phyloP scores from a whole-genome alignment of 768 basidiomycete species.

The Amanita muscaria region DNA sequence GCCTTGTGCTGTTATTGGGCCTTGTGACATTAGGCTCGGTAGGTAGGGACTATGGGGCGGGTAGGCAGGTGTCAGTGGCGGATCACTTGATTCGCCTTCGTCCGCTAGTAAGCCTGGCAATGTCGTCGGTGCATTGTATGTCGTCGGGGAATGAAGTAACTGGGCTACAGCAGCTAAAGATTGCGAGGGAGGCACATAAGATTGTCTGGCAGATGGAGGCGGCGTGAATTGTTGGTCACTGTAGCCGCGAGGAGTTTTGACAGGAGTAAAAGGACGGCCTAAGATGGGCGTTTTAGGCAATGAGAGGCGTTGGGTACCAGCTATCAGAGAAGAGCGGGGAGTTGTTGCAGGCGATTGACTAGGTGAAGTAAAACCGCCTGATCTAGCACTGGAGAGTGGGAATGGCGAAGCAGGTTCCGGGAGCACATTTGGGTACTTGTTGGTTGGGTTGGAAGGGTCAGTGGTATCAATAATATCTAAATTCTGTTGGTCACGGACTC shows the following conservation, averaged over 20 bases:
- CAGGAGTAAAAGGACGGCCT: neutral
- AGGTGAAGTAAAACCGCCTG: slow-evolving; percentile 14
- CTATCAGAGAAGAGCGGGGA: slow-evolving; percentile 32
- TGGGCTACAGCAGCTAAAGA: slow-evolving; percentile 21
- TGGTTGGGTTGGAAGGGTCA: slow-evolving; percentile 25
- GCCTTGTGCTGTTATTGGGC: slow-evolving; percentile 42
- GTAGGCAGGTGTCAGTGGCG: slow-evolving; percentile 59
- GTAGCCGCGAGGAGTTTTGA: slow-evolving; percentile 10
- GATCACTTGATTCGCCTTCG: slow-evolving; percentile 7
- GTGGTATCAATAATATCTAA: slow-evolving; percentile 23
- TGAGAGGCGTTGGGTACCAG: slow-evolving; percentile 54
- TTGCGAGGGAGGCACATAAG: slow-evolving; percentile 26
- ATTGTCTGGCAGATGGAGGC: slow-evolving; percentile 21
- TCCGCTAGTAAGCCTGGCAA: slow-evolving; percentile 13
- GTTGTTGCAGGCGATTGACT: slow-evolving; percentile 10
- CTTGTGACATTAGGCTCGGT: slow-evolving; percentile 47
- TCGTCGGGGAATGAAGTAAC: slow-evolving; percentile 43
- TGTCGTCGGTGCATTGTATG: slow-evolving; percentile 32
- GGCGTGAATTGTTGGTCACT: slow-evolving; percentile 13
- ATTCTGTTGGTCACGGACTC: slow-evolving; percentile 26
- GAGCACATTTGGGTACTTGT: slow-evolving; percentile 34
- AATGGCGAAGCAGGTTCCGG: slow-evolving; percentile 80
- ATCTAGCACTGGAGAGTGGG: slow-evolving; percentile 33
- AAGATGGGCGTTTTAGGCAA: slow-evolving; percentile 14
- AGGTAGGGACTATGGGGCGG: slow-evolving; percentile 37